Percentiles rank a stretch among this genome's conserved stretches.
phyloP scores from a whole-genome alignment of 75 land plant genomes.

The Pseudotsuga menziesii region DNA sequence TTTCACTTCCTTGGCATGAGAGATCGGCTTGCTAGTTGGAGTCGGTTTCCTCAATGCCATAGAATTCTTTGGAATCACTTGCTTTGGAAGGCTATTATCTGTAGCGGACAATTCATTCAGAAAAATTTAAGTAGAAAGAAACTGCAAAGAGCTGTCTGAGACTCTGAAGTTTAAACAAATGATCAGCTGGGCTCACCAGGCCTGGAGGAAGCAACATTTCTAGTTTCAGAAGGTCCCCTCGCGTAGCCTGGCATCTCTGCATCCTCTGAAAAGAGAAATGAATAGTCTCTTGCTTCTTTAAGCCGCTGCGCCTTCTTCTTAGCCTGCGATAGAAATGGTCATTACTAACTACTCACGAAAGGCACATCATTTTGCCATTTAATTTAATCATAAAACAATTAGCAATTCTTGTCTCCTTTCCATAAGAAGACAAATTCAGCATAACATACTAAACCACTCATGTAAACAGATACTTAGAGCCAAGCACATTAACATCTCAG shows the following conservation, averaged over 20 bases:
- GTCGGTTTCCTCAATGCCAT: constrained; percentile 14
- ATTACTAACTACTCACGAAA: background rate
- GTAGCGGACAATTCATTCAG: constrained; percentile 34
- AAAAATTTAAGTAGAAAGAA: constrained; percentile 15
- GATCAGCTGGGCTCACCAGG: constrained; percentile 31
- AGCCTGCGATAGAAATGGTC: constrained; percentile 21
- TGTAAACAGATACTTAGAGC: background rate
- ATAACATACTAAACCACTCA: background rate
- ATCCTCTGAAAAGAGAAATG: constrained; percentile 82
- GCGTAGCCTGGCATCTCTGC: constrained; percentile 30
- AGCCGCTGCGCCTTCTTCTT: constrained; percentile 51
- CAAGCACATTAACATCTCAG: background rate
- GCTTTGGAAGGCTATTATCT: constrained; percentile 33
- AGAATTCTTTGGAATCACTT: constrained; percentile 20
- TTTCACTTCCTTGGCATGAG: constrained; percentile 16
- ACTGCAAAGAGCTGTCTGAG: background rate
- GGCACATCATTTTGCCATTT: background rate
- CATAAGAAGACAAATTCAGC: background rate
- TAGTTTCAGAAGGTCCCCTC: constrained; percentile 20
- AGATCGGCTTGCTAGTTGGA: constrained; percentile 10
- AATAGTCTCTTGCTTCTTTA: constrained; percentile 80
- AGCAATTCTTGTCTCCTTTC: too few species aligned
- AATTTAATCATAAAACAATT: background rate
- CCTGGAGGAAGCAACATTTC: constrained; percentile 15
- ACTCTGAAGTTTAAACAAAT: background rate